phyloP scores from a whole-genome alignment of 2,329 filamentous ascomycete genomes.

The Ceratocystis smalleyi region DNA sequence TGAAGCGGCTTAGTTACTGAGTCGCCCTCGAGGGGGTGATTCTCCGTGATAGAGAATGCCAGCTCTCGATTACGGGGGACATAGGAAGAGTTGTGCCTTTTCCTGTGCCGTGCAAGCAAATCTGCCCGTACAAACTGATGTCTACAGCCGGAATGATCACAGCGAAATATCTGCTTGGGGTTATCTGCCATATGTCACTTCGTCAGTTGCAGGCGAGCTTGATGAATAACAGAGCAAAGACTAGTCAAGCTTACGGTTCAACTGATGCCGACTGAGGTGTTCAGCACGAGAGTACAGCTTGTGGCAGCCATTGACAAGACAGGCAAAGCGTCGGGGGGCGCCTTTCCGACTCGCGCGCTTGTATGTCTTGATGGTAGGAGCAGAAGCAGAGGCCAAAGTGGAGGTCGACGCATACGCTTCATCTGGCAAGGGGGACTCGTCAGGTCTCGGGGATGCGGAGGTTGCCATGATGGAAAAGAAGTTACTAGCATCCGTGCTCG shows the following conservation, averaged over 20 bases:
- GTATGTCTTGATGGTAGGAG: slow-evolving; percentile 22
- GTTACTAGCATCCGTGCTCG: background rate
- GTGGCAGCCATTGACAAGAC: slow-evolving; percentile 55
- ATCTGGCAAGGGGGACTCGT: background rate
- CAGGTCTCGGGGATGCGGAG: background rate
- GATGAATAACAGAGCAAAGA: background rate
- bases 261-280: slow-evolving; percentile 65
- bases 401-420: background rate
- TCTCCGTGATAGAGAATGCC: background rate
- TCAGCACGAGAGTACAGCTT: slow-evolving; percentile 70
- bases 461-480: background rate
- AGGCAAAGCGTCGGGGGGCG: slow-evolving; percentile 40
- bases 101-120: slow-evolving; percentile 52
- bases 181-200: slow-evolving; percentile 33
- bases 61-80: slow-evolving; percentile 35
- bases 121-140: slow-evolving; percentile 68
- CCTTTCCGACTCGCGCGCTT: slow-evolving; percentile 38
- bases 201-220: slow-evolving; percentile 16
- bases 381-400: background rate
- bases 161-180: slow-evolving; percentile 64
- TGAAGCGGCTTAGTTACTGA: too few species aligned
- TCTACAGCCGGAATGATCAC: slow-evolving; percentile 58
- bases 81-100: slow-evolving; percentile 44
- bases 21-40: background rate
- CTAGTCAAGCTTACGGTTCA: slow-evolving; percentile 47